Evolutionary conservation across 257 asterid species (phyloP).

Genomic region (Echium plantagineum): DNA sequence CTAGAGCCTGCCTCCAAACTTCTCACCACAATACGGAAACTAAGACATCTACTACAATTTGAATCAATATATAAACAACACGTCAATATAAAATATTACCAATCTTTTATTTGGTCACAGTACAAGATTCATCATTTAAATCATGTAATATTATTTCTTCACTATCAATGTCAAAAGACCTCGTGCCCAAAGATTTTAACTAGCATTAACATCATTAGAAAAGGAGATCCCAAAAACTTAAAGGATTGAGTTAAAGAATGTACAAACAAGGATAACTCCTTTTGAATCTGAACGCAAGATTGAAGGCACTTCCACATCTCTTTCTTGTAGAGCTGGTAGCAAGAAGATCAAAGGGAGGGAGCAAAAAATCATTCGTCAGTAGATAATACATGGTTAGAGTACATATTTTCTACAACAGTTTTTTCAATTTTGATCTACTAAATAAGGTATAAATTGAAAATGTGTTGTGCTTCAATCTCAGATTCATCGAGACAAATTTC

Average conservation of each 20-base stretch:
- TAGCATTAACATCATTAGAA: neutral
- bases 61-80: no score
- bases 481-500: neutral
- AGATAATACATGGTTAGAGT: conserved; percentile 3
- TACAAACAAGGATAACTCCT: conserved; percentile 98
- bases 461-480: neutral
- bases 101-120: no score
- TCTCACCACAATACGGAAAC: no score
- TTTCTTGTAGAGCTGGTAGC: conserved; percentile 48
- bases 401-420: neutral
- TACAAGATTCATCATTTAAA: no score
- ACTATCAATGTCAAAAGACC: neutral
- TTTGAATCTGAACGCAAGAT: conserved; percentile 44
- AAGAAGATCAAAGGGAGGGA: conserved; percentile 4
- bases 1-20: no score
- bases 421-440: neutral
- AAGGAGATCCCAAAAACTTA: neutral
- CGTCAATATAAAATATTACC: no score
- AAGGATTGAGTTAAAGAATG: conserved; percentile 44
- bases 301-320: conserved; percentile 44
- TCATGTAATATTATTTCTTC: no score
- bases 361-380: conserved; percentile 7
- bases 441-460: neutral
- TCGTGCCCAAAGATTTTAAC: neutral
- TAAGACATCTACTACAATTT: no score